phyloP scores from a whole-genome alignment of 257 asterid species.

The Solanum piurae region DNA sequence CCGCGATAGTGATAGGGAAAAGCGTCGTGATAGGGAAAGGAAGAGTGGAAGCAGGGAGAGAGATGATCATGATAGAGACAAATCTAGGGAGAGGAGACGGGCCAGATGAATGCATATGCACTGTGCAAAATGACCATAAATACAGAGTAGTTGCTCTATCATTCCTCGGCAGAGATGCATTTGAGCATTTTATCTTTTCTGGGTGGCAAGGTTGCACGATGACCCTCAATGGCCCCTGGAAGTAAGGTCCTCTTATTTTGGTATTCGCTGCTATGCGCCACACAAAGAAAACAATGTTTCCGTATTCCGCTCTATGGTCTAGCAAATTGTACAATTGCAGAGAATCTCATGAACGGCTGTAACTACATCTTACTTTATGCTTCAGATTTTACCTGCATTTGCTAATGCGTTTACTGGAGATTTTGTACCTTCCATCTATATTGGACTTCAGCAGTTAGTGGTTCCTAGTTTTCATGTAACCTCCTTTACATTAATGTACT shows the following conservation, averaged over 20 bases:
- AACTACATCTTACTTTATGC: not conserved
- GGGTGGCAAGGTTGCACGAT: not conserved
- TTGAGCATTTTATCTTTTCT: not conserved
- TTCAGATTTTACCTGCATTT: not conserved
- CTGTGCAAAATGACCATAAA: not conserved
- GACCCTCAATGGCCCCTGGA: not conserved
- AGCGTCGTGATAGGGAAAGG: constrained; percentile 48
- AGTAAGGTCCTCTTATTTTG: not conserved
- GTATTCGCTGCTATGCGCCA: not conserved
- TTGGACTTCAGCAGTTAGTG: not conserved
- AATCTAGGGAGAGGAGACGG: constrained; percentile 51
- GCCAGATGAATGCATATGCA: constrained; percentile 25
- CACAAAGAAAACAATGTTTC: not conserved
- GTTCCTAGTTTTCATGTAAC: not conserved
- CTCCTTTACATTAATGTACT: not conserved
- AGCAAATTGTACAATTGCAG: not conserved
- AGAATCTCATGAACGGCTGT: not conserved
- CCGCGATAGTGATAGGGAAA: constrained; percentile 50
- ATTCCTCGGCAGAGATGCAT: not conserved
- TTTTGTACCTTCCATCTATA: not conserved
- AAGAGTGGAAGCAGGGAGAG: constrained; percentile 71
- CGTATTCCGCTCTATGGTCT: not conserved
- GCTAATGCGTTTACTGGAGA: not conserved
- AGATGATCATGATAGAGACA: constrained; percentile 68
- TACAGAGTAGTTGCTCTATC: not conserved